Percentiles rank a stretch among this genome's conserved stretches.
Evolutionary conservation across 2,329 filamentous ascomycete species (phyloP).

Genomic region (Cladosporium sp.): DNA sequence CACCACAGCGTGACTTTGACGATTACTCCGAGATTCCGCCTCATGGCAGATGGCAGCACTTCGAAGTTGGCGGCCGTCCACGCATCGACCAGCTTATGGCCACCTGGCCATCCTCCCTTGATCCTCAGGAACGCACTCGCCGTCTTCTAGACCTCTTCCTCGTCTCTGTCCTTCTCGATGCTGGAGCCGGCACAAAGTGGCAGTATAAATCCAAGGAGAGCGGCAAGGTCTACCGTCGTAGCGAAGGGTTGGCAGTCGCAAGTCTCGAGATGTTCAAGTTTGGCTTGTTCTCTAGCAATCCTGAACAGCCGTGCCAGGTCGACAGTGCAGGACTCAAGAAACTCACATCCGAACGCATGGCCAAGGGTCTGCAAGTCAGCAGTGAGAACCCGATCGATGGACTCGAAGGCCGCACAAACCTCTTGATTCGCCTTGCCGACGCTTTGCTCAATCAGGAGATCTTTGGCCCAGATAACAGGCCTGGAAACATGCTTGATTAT

Average conservation of each 20-base stretch:
- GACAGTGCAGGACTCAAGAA: constrained; percentile 74
- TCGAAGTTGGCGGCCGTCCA: constrained; percentile 72
- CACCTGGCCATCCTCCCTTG: constrained; percentile 63
- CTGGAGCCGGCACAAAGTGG: constrained; percentile 87
- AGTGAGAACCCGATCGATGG: constrained; percentile 78
- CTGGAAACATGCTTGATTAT: constrained; percentile 94
- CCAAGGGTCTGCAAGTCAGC: constrained; percentile 77
- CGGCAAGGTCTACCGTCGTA: constrained; percentile 73
- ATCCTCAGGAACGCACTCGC: constrained; percentile 68
- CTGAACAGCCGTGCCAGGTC: constrained; percentile 78
- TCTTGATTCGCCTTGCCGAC: constrained; percentile 69
- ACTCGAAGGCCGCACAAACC: constrained; percentile 73
- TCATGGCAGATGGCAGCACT: constrained; percentile 83
- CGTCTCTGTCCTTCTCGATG: constrained; percentile 75
- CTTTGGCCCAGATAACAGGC: constrained; percentile 78
- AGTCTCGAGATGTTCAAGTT: constrained; percentile 89
- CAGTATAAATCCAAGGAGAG: constrained; percentile 89
- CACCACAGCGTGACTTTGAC: constrained; percentile 60
- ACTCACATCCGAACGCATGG: constrained; percentile 69
- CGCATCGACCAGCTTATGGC: constrained; percentile 66
- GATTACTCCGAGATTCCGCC: constrained; percentile 71
- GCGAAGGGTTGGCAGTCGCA: constrained; percentile 78
- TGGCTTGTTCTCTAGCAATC: constrained; percentile 80
- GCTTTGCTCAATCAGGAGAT: constrained; percentile 76
- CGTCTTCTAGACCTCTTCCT: constrained; percentile 74